Conservation (phyloP, 257 asterid genomes). For the Salvia rosmarinus region DNA sequence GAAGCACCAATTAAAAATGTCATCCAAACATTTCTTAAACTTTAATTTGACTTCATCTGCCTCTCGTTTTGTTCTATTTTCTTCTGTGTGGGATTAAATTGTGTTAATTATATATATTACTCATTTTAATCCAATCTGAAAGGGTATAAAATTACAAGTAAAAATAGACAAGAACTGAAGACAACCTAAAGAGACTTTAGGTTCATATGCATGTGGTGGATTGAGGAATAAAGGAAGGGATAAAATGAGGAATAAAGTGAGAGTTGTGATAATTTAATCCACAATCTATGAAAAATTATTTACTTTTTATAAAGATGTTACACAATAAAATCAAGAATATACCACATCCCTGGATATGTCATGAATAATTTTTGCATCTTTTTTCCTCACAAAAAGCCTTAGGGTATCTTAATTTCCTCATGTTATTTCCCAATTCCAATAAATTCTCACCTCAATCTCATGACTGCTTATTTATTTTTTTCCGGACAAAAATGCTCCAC, state of each 20-base stretch:
- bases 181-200: slow-evolving; percentile 49
- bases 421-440: slow-evolving; percentile 23
- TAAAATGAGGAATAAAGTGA: slow-evolving; percentile 56
- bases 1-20: too few relatives aligned
- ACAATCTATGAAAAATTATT: slow-evolving; percentile 33
- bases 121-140: not conserved
- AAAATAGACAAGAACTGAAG: slow-evolving; percentile 36
- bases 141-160: slow-evolving; percentile 15
- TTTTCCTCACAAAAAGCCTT: slow-evolving; percentile 23
- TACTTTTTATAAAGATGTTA: slow-evolving; percentile 40
- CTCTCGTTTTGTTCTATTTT: too few relatives aligned
- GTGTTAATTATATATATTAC: too few relatives aligned
- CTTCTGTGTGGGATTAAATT: too few relatives aligned
- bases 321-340: slow-evolving; percentile 43
- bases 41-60: too few relatives aligned
- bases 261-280: slow-evolving; percentile 43
- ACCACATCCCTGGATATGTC: slow-evolving; percentile 28
- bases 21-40: too few relatives aligned
- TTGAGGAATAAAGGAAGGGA: slow-evolving; percentile 61
- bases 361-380: not conserved
- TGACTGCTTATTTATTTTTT: slow-evolving; percentile 12
- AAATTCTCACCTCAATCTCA: slow-evolving; percentile 2
- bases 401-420: slow-evolving; percentile 38
- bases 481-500: slow-evolving; percentile 28
- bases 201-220: slow-evolving; percentile 31